Base-by-base conservation (phyloP, 176 grass and related monocot genomes). In the Aegilops longissima region DNA sequence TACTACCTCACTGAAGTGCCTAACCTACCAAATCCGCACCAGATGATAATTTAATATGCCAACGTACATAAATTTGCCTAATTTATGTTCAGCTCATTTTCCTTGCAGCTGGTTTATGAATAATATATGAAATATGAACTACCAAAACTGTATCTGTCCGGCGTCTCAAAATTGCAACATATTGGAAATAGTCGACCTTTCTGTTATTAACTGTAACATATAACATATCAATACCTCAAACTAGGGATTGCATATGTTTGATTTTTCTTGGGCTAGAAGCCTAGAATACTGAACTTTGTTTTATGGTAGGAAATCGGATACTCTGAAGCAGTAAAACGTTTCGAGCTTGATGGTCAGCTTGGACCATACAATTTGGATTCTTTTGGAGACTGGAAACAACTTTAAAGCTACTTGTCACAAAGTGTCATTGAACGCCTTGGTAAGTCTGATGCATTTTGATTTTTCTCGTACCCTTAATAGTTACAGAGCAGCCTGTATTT, bases 261-360 rank as follows among this genome's bases (percentile, higher is more conserved):
- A 23, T 39, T 58, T 51, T n/a, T 66, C 31, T 33, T 80, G 20
- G 54, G n/a, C 42, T 69, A 6, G 40, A 47, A 76, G 40, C 40
- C 40, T 42, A 42, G 9, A 9, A 42, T 82, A 82, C 86, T 89
- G 47, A 90, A 64, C 17, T 85, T 82, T 83, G 36, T 30, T 93
- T 27, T 27, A 27, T 27, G 27, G 27, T 27, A 27, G 96, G 96
- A 95, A 81, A 80, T 83, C 75, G 89, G 93, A 83, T 98, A 93
- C 78, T 86, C 91, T 77, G 96, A 98, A 91, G 91, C 90, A 36
- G 96, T 92, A 79, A 94, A 82, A 67, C 56, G 25, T 49, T 88
- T 98, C 3, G 96, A 95, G 77, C 95, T 95, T 82, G 91, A 98
- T 82, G 70, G 80, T 74, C 86, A 95, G 12, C 88, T 98, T 84